Conservation (phyloP, 1,139 yeast species). For the Geotrichum bryndzae region DNA sequence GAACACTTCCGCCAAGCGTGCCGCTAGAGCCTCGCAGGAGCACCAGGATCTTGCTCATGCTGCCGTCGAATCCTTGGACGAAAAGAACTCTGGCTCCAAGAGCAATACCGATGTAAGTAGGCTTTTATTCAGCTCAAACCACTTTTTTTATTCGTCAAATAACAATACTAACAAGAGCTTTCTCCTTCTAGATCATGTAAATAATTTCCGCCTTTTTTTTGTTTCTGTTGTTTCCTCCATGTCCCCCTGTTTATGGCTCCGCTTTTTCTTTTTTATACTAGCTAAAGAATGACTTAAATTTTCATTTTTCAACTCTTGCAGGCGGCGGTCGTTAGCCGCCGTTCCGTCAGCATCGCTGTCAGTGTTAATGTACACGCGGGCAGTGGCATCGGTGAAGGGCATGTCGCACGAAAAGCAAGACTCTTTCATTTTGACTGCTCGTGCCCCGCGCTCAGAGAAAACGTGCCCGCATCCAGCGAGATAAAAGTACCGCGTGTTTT, state of each 20-base stretch:
- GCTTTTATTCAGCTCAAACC: background rate
- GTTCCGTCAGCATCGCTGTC: background rate
- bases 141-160: background rate
- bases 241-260: background rate
- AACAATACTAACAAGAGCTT: background rate
- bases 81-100: background rate
- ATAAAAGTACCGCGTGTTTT: constrained; percentile 41
- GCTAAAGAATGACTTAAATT: background rate
- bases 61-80: constrained; percentile 3
- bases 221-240: background rate
- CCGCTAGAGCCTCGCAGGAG: constrained; percentile 7
- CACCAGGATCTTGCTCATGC: constrained; percentile 9
- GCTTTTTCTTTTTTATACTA: background rate
- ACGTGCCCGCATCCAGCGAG: constrained; percentile 53
- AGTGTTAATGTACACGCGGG: constrained; percentile 36
- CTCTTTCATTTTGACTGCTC: constrained; percentile 29
- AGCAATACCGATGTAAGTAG: constrained; percentile 12
- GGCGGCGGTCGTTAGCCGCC: background rate
- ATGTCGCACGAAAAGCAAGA: background rate
- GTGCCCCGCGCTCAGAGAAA: constrained; percentile 38
- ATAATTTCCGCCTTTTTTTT: background rate
- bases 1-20: constrained; percentile 33
- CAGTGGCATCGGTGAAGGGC: background rate
- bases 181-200: constrained; percentile 1
- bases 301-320: background rate